Conservation (phyloP, 257 asterid species). For the Solanum acaule region DNA sequence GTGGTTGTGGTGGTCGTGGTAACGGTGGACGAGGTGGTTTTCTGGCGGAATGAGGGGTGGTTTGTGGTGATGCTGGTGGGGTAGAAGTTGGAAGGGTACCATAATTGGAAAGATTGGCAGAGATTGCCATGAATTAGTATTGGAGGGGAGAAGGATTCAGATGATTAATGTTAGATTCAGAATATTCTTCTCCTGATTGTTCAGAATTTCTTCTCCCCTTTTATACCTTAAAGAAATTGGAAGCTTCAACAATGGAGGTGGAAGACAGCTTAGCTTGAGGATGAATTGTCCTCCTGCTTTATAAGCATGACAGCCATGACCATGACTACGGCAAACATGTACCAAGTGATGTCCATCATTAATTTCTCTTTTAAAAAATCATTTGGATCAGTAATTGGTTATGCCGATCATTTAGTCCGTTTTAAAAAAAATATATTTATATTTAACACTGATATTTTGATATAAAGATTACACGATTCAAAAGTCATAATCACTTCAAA, state of each 20-base stretch:
- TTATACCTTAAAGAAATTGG: neutral
- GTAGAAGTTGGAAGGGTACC: conserved; percentile 14
- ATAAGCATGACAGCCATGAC: neutral
- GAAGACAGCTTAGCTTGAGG: neutral
- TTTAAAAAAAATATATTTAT: too few species aligned
- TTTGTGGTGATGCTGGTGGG: conserved; percentile 1
- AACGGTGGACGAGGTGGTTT: conserved; percentile 34
- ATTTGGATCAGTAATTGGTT: neutral
- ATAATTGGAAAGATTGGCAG: conserved; percentile 13
- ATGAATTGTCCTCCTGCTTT: neutral
- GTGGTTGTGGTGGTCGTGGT: neutral
- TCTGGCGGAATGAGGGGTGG: neutral
- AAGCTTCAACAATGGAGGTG: neutral
- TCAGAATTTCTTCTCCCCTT: neutral
- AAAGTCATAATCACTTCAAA: neutral
- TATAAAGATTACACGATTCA: too few species aligned
- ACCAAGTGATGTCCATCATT: neutral
- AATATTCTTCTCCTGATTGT: neutral
- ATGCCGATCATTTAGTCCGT: too few species aligned
- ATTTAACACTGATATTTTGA: too few species aligned
- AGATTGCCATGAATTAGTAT: neutral
- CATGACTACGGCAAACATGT: neutral
- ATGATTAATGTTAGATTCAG: neutral
- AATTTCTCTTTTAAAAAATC: too few species aligned
- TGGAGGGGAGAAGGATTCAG: neutral